Base-by-base conservation (phyloP, 192 early-diverging fungal genomes). In the Backusella psychrophila region DNA sequence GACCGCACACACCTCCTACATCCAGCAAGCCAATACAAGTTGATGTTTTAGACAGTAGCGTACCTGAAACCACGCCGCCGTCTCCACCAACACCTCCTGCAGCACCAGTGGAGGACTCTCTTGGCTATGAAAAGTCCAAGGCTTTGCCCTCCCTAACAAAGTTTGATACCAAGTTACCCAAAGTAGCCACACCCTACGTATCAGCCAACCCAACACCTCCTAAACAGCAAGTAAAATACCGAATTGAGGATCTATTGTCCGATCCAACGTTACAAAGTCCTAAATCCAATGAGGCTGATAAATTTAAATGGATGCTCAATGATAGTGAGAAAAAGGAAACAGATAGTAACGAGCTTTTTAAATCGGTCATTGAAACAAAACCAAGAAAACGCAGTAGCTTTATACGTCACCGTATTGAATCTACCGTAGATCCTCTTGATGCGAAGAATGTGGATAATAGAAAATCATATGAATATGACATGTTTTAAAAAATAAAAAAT, bases 171-270 rank as follows among this genome's bases (percentile, higher is more conserved):
- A 69, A 41, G 21, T 23, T 69, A 6, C 41, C 41, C 7, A 46
- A 41, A 14, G 26, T 15, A 29, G 23, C 46, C 6, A 39, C 66
- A 14, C 41, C 73, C 0, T 77, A 81, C 46, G 36, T 77, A 3
- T 59, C 80, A 2, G 35, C 80, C 5, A 73, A 73, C 44, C 71
- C 80, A 44, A 49, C 72, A 29, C 75, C 80, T 11, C 72, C 80
- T 11, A 77, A 74, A 65, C 71, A 73, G n/a, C 52, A 65, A 34
- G 69, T 77, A 7, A 46, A 68, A 8, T 81, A 81, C 34, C 73
- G 73, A 26, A 81, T 81, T 74, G 76, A 81, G 7, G 80, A 81
- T 17, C 17, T 81, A 5, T 63, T 81, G 31, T 69, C 76, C 17
- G 80, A 81, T 46, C 76, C 73, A 39, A 46, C 35, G 0, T 34